These are phyloP conservation scores for Cinnamomum chago DNA, from an alignment of 164 flowering plant genomes.

Conservation along the genomic window DNA sequence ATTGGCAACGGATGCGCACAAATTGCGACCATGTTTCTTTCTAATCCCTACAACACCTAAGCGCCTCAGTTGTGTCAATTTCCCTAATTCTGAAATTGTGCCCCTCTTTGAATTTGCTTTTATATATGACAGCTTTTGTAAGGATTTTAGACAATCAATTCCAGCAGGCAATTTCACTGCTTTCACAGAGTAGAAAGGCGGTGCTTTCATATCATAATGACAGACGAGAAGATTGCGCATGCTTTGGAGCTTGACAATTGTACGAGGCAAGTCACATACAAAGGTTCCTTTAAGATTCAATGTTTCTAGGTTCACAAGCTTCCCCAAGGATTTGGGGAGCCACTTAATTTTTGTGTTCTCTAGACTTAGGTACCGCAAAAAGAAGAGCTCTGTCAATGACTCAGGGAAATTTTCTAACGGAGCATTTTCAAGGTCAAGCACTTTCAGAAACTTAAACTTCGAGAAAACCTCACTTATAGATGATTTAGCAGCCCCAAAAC, in stretches of 20 bases:
- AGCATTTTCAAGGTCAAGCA: slow-evolving; percentile 3
- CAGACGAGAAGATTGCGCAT: slow-evolving; percentile 10
- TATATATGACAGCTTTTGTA: slow-evolving; percentile 9
- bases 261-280: slow-evolving; percentile 9
- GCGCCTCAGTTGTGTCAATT: slow-evolving; percentile 8
- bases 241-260: slow-evolving; percentile 6
- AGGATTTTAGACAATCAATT: slow-evolving; percentile 1
- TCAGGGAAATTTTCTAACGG: slow-evolving; percentile 3
- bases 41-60: neutral
- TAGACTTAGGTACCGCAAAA: slow-evolving; percentile 7
- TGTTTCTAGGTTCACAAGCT: slow-evolving; percentile 4
- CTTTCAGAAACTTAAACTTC: neutral
- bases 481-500: neutral
- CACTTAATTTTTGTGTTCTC: slow-evolving; percentile 7
- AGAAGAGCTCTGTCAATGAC: neutral
- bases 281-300: slow-evolving; percentile 7
- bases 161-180: slow-evolving; percentile 3
- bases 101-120: slow-evolving; percentile 1
- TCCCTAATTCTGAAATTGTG: slow-evolving; percentile 6
- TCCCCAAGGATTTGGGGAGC: slow-evolving; percentile 10
- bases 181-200: neutral
- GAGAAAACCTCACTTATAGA: neutral
- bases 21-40: slow-evolving; percentile 2
- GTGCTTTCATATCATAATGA: neutral
- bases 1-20: slow-evolving; percentile 5